Base-by-base conservation (phyloP, 176 grass and related monocot species). In the Cenchrus purpureus region DNA sequence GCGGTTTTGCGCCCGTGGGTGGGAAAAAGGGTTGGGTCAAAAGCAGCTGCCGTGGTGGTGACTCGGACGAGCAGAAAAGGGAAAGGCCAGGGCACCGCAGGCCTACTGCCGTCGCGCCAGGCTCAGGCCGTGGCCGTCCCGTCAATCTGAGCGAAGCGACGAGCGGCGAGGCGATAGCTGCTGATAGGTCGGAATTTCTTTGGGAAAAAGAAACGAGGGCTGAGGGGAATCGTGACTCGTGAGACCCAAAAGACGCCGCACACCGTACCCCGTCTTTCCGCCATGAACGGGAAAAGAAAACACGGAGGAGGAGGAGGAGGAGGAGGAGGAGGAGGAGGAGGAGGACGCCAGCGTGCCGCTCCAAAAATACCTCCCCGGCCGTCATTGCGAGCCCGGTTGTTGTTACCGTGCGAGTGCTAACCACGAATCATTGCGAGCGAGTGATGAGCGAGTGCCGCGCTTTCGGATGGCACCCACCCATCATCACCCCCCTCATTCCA, bases 341-440 rank as follows among this genome's bases (percentile, higher is more conserved):
- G 6, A 17, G 5, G 19, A 20, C 56, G 56, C 46, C 25, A 7
- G 86, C 82, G 56, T 78, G 82, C 62, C 78, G 45, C 20, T 69
- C 83, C 79, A 89, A 89, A 89, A 77, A 85, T 89, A 76, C 87
- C 88, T 70, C 53, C 79, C 71, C 54, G 31, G 31, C 31, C 31
- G 31, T 32, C 31, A 32, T 32, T 20, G 57, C 57, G 20, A 20
- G 15, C 22, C 57, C 8, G 3, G 1, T 7, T 3, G n/a, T 4
- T 12, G 15, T 56, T 12, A 64, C 61, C 61, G 60, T 63, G 60
- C 22, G 25, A 63, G 60, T 5, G 60, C 60, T 28, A 29, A 63
- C 8, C 67, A 25, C 19, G 48, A 71, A 51, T 73, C 70, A 73
- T 73, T 73, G 70, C 45, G 46, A 14, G 69, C n/a, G 6, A 29